Conservation (phyloP, 1,284 basidiomycete genomes). For the Stereum hirsutum region DNA sequence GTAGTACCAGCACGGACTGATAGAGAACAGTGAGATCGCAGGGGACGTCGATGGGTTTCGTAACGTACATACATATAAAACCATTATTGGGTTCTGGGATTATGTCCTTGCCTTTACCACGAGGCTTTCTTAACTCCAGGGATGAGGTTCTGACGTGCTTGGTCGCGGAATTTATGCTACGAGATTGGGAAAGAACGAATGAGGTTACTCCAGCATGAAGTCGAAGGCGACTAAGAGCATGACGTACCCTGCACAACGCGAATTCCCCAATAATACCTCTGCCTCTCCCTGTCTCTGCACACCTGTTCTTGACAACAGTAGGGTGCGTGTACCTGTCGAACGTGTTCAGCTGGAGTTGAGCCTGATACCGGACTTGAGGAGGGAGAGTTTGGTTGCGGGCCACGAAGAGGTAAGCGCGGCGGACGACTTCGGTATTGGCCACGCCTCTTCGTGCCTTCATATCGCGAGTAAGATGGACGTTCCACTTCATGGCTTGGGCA, state of each 20-base stretch:
- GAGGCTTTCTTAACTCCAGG: conserved; percentile 81
- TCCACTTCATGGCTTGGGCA: conserved; percentile 20
- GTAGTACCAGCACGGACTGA: no score
- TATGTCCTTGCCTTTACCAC: conserved; percentile 70
- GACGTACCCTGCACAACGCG: conserved; percentile 75
- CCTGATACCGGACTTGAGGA: conserved; percentile 84
- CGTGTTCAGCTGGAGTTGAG: conserved; percentile 90
- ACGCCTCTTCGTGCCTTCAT: conserved; percentile 69
- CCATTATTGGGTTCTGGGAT: no score
- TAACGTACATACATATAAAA: no score
- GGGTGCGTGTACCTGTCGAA: conserved; percentile 80
- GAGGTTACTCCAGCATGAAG: neutral
- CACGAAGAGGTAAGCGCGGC: conserved; percentile 84
- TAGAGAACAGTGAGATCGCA: no score
- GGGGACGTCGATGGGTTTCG: no score
- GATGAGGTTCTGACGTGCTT: conserved; percentile 67
- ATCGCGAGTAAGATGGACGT: conserved; percentile 64
- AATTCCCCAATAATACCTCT: conserved; percentile 86
- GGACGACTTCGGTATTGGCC: conserved; percentile 67
- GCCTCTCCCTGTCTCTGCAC: conserved; percentile 76
- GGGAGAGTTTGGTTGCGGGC: conserved; percentile 83
- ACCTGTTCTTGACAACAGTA: conserved; percentile 82
- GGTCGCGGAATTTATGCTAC: conserved; percentile 84
- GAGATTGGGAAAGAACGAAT: no score
- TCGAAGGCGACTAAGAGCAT: neutral